These are phyloP conservation scores for Dentiscutata heterogama DNA, from an alignment of 371 early-diverging fungal species.

Conservation along the genomic window DNA sequence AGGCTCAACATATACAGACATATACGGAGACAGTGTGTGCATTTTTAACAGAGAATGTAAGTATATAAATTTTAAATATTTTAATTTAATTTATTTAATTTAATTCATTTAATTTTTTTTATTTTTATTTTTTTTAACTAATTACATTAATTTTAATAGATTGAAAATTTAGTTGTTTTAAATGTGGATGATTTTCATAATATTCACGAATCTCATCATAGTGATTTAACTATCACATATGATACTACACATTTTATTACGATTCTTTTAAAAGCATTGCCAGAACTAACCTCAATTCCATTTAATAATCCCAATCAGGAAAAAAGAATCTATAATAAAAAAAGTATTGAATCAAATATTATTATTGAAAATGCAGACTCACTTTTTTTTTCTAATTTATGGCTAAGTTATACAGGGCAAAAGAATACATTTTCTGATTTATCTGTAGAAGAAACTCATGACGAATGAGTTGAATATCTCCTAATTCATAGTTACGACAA, in stretches of 20 bases:
- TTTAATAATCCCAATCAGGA: background rate
- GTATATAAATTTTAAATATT: background rate
- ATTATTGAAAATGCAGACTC: background rate
- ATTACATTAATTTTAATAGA: background rate
- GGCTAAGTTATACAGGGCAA: background rate
- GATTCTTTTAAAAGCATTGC: slow-evolving; percentile 11
- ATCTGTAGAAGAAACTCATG: background rate
- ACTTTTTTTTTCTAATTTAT: slow-evolving; percentile 5
- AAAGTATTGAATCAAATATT: background rate
- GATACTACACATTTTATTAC: background rate
- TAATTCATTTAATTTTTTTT: background rate
- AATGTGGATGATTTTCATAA: background rate
- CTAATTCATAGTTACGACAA: background rate
- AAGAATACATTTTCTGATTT: slow-evolving; percentile 8
- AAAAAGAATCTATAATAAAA: background rate
- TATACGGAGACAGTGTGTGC: background rate
- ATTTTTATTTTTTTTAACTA: background rate
- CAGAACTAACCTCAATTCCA: background rate
- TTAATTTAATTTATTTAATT: background rate
- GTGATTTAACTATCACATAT: background rate
- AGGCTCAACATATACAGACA: background rate
- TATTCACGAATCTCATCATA: background rate
- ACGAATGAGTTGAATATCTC: background rate
- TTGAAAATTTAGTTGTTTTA: background rate
- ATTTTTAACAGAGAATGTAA: background rate